These are phyloP conservation scores for Trichophyton schoenleinii DNA, from an alignment of 2,329 filamentous ascomycete species.

Conservation along the genomic window DNA sequence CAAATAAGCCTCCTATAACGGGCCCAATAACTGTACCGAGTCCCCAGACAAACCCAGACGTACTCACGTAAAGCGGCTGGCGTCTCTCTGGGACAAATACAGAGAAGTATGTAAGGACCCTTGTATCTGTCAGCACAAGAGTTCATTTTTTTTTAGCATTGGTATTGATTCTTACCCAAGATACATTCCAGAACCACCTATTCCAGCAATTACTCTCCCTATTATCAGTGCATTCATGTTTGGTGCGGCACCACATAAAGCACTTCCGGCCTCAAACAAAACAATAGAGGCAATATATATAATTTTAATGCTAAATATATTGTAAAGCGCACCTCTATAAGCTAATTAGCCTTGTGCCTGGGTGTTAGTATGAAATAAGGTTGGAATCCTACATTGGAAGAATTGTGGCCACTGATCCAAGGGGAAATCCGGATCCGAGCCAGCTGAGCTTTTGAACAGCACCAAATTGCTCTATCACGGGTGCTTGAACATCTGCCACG, in stretches of 20 bases:
- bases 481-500: conserved; percentile 27
- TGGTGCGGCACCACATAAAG: conserved; percentile 44
- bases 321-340: conserved; percentile 25
- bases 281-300: conserved; percentile 21
- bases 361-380: background rate
- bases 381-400: conserved; percentile 15
- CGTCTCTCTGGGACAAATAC: conserved; percentile 11
- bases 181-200: conserved; percentile 37
- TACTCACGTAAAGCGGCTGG: conserved; percentile 13
- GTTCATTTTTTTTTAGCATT: conserved; percentile 20
- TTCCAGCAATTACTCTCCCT: conserved; percentile 39
- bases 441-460: conserved; percentile 5
- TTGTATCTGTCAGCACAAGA: conserved; percentile 25
- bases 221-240: conserved; percentile 35
- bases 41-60: conserved; percentile 5
- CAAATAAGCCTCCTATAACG: conserved; percentile 7
- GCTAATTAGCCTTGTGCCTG: conserved; percentile 10
- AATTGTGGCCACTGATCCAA: conserved; percentile 32
- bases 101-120: conserved; percentile 33
- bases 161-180: conserved; percentile 21
- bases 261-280: conserved; percentile 51
- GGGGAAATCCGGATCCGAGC: conserved; percentile 23
- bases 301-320: conserved; percentile 36
- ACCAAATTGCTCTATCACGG: conserved; percentile 20
- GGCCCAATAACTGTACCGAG: conserved; percentile 7